Percentiles rank a stretch among this genome's conserved stretches.
Evolutionary conservation across 2,329 filamentous ascomycete species (phyloP).

Genomic region (Thielaviopsis euricoi): DNA sequence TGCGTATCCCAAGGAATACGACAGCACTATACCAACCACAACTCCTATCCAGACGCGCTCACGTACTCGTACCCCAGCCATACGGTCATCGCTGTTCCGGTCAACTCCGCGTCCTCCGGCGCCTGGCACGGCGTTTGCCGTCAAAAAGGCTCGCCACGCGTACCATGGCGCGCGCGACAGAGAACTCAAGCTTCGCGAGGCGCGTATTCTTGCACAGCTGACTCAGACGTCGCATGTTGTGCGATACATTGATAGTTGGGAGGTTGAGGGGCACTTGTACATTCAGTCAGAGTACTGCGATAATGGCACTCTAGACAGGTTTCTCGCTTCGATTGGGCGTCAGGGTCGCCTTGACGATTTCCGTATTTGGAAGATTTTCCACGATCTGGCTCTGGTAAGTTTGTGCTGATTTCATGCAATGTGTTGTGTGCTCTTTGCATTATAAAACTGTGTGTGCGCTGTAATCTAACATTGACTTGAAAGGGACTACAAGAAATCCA

Average conservation of each 20-base stretch:
- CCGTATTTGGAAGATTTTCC: conserved; percentile 92
- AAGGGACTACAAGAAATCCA: conserved; percentile 89
- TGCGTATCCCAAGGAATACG: conserved; percentile 22
- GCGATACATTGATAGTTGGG: conserved; percentile 74
- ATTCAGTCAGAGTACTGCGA: conserved; percentile 97
- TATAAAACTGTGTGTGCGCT: conserved; percentile 3
- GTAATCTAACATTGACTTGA: conserved; percentile 9
- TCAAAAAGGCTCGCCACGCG: conserved; percentile 80
- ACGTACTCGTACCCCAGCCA: conserved; percentile 4
- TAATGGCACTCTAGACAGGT: conserved; percentile 76
- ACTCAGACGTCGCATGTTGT: conserved; percentile 72
- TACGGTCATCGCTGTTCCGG: conserved; percentile 26
- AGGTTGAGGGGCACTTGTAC: conserved; percentile 69
- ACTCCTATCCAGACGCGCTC: conserved; percentile 11
- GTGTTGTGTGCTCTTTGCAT: too few species aligned
- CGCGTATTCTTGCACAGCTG: conserved; percentile 60
- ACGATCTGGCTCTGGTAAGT: conserved; percentile 69
- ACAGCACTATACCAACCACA: conserved; percentile 11
- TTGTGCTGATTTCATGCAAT: neutral
- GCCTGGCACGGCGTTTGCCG: conserved; percentile 57
- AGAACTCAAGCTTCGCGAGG: conserved; percentile 71
- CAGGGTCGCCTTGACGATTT: conserved; percentile 89
- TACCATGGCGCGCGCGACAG: conserved; percentile 66
- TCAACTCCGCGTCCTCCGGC: conserved; percentile 33
- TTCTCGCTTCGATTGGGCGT: conserved; percentile 65